phyloP scores from a whole-genome alignment of 2,329 filamentous ascomycete genomes.

The Cordyceps militaris region DNA sequence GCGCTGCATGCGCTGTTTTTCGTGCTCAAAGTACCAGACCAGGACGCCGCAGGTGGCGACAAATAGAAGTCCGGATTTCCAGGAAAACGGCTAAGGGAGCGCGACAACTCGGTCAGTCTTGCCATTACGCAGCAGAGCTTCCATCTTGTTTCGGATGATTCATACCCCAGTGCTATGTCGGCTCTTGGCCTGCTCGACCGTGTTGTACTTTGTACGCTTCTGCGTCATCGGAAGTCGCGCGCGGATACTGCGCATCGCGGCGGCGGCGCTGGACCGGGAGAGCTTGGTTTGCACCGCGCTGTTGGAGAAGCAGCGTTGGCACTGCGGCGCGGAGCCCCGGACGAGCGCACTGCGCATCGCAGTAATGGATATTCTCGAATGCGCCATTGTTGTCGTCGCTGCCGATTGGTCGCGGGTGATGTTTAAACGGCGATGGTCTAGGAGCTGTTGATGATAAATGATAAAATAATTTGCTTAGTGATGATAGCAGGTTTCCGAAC shows the following conservation, averaged over 20 bases:
- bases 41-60: conserved; percentile 68
- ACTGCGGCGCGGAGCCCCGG: conserved; percentile 29
- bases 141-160: neutral
- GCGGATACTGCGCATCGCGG: conserved; percentile 21
- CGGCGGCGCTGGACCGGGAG: conserved; percentile 27
- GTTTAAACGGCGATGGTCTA: neutral
- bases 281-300: conserved; percentile 28
- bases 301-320: conserved; percentile 36
- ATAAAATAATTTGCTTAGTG: conserved; percentile 11
- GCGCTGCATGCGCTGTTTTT: conserved; percentile 86
- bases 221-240: conserved; percentile 30
- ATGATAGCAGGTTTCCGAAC: conserved; percentile 5
- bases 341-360: conserved; percentile 28
- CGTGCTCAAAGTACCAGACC: conserved; percentile 84
- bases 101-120: conserved; percentile 11
- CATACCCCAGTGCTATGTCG: conserved; percentile 50
- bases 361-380: conserved; percentile 28
- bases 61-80: conserved; percentile 84
- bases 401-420: neutral
- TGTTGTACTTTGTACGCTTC: conserved; percentile 40
- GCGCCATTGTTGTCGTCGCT: conserved; percentile 29
- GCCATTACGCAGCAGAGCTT: neutral
- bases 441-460: neutral
- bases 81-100: conserved; percentile 71
- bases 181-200: conserved; percentile 53